phyloP scores from a whole-genome alignment of 495 filamentous ascomycete genomes.

The Neurospora pannonica region DNA sequence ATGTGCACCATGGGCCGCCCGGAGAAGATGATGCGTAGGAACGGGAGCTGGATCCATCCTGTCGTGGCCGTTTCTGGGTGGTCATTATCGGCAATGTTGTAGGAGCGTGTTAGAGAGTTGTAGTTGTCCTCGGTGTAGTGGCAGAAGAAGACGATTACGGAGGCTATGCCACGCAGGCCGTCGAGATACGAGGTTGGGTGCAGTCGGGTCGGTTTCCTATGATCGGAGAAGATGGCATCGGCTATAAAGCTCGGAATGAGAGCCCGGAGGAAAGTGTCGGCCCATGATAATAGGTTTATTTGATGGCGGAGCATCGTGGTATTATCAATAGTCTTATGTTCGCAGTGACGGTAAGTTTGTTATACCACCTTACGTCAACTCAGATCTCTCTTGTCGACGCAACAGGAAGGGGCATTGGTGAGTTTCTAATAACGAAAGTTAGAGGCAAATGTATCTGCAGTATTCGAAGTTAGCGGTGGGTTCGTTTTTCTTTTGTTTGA shows the following conservation, averaged over 20 bases:
- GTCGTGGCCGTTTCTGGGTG: slow-evolving; percentile 4
- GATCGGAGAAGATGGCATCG: slow-evolving; percentile 22
- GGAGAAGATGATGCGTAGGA: slow-evolving; percentile 52
- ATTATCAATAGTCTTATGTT: background rate
- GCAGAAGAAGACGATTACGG: slow-evolving; percentile 42
- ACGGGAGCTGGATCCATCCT: slow-evolving; percentile 51
- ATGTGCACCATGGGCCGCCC: slow-evolving; percentile 64
- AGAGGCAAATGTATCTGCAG: background rate
- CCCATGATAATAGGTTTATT: background rate
- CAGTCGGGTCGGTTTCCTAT: slow-evolving; percentile 14
- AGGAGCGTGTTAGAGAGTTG: slow-evolving; percentile 23
- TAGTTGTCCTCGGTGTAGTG: slow-evolving; percentile 39
- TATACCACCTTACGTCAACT: background rate
- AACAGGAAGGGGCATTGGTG: background rate
- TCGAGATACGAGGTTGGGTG: slow-evolving; percentile 45
- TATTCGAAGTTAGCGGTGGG: background rate
- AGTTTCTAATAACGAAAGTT: background rate
- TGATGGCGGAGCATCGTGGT: background rate
- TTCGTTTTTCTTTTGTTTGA: background rate
- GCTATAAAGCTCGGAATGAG: slow-evolving; percentile 26
- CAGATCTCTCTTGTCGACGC: background rate
- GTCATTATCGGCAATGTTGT: slow-evolving; percentile 38
- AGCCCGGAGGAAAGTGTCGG: slow-evolving; percentile 10
- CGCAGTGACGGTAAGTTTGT: background rate
- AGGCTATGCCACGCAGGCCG: slow-evolving; percentile 47